Base-by-base conservation (phyloP, 176 grass and related monocot species). In the Lolium multiflorum region DNA sequence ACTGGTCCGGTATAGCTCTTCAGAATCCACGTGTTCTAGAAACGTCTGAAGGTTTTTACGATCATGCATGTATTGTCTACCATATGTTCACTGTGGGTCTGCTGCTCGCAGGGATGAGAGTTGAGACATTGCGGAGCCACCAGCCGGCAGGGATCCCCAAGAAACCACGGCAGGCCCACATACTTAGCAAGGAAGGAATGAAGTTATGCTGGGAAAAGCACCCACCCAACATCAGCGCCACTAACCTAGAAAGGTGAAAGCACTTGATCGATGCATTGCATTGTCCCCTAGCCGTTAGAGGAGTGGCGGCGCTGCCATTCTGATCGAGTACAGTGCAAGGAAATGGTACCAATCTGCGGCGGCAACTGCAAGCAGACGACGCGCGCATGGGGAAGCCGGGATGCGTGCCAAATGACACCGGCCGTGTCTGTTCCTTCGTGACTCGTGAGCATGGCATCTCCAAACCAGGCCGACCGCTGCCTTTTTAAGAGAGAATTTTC, bases 181-280 rank as follows among this genome's bases (percentile, higher is more conserved):
- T 24, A 35, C 25, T 65, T 65, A 38, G 56, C 52, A 28, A 16
- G 25, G 50, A 51, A 44, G 57, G 70, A 61, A 71, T 13, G 68
- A 38, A 37, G 60, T 1, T 14, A 43, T 48, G 69, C 54, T 11
- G 68, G 43, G 41, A 50, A 50, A 57, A 21, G 58, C 47, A 41
- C 47, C 31, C 25, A 81, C 76, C 69, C 6, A 89, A 4, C 88
- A 49, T 67, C 64, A 38, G 15, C 9, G 83, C 50, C 88, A 43
- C 78, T 68, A 43, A 67, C 65, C 47, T n/a, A 38, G 21, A 79
- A 73, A 79, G 65, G 80, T 52, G 84, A 87, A 83, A 83, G 55
- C 89, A 49, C 14, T 49, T 14, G 21, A 37, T 46, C 16, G 6
- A 78, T 3, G 12, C 15, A 43, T 64, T 4, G 12, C 15, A 26